Evolutionary conservation across 2,329 filamentous ascomycete species (phyloP), one percentile per base, ranked within the genome.

Genomic region (Colletotrichum godetiae): DNA sequence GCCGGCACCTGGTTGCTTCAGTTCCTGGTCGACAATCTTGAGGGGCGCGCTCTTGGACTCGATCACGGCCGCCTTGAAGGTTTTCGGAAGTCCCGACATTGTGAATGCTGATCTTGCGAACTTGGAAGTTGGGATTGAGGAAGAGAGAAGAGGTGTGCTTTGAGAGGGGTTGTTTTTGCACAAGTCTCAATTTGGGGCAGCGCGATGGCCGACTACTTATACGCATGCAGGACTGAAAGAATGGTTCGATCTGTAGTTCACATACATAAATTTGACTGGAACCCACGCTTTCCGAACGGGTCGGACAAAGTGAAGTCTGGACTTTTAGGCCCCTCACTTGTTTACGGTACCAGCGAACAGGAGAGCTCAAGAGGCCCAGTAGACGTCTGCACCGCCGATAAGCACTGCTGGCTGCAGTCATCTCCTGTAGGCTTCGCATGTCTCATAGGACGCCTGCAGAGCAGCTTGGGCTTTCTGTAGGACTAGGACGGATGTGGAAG

Each of bases 41-140:
- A 93, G 85, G 0, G 89, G 87, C 3, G 81, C 82, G 69, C 87
- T 86, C 31, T 83, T 80, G 70, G 86, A 84, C 68, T 88, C 86
- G 76, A 94, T 83, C 69, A 92, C 85, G 61, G 90, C 91, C 4
- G 90, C 92, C 80, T 91, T 92, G 86, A 89, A 94, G 11, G 90
- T 91, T 76, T 91, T 89, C 8, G 93, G 93, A 11, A 92, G 85
- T 58, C 83, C 78, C 19, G 70, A 0, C 70, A 73, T 73, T 35
- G 3, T 46, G 27, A 5, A 4, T 61, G 12, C 1, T 53, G 61
- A 37, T 10, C 33, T 53, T n/a, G 29, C 22, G 29, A 13, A n/a
- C 42, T 49, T 49, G 42, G 8, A 22, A 10, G 42, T 22, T n/a
- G 52, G 29, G 4, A 35, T n/a, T 13, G 42, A 6, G 24, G 31